Evolutionary conservation across 768 basidiomycete genomes (phyloP).

Genomic region (Postia placenta): DNA sequence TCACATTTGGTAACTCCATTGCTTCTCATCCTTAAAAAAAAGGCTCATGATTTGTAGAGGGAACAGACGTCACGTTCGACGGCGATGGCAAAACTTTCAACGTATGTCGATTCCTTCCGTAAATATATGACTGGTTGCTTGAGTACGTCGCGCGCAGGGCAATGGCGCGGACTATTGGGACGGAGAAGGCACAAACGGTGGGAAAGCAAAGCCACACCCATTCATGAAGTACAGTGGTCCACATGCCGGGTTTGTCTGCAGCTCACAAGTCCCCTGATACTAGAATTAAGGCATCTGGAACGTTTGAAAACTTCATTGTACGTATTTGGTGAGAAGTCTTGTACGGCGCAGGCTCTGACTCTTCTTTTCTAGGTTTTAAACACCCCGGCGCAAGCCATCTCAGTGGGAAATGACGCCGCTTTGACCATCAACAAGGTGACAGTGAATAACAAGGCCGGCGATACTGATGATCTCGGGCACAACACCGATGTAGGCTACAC

Average conservation of each 20-base stretch:
- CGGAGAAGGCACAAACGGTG: slow-evolving; percentile 25
- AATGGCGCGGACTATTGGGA: slow-evolving; percentile 15
- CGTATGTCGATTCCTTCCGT: background rate
- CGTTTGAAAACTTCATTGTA: slow-evolving; percentile 23
- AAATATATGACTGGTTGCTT: background rate
- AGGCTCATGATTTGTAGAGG: too few relatives aligned
- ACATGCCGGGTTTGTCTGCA: too few relatives aligned
- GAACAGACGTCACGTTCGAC: background rate
- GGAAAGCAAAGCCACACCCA: slow-evolving; percentile 26
- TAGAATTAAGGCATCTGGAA: slow-evolving; percentile 37
- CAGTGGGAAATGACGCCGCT: slow-evolving; percentile 21
- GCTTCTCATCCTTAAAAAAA: background rate
- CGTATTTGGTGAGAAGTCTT: background rate
- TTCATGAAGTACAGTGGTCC: slow-evolving; percentile 31
- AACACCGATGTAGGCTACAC: slow-evolving; percentile 25
- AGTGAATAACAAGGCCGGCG: slow-evolving; percentile 4
- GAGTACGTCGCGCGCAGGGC: background rate
- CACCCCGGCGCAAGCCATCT: slow-evolving; percentile 32
- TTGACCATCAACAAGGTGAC: background rate
- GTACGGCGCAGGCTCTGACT: background rate
- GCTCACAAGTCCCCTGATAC: too few relatives aligned
- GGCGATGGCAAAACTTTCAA: background rate
- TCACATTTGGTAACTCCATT: background rate
- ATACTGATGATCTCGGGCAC: slow-evolving; percentile 31
- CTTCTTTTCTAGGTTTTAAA: slow-evolving; percentile 35